These are phyloP conservation scores for Plenodomus tracheiphilus DNA, from an alignment of 2,329 filamentous ascomycete genomes.

Conservation along the genomic window DNA sequence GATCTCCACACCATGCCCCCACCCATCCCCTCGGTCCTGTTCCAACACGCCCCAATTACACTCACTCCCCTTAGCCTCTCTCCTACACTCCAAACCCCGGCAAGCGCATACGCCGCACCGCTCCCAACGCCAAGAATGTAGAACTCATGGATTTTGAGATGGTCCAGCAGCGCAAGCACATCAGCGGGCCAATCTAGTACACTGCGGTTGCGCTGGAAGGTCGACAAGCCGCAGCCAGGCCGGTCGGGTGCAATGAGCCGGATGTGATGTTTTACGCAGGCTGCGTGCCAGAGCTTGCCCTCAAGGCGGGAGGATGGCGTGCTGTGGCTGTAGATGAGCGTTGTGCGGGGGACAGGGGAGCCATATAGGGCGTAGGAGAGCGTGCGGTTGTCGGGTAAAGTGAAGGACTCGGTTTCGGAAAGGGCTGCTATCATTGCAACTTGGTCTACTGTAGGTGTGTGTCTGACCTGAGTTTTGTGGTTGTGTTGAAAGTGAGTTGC, in stretches of 20 bases:
- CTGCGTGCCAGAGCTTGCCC: conserved; percentile 39
- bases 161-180: conserved; percentile 45
- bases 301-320: conserved; percentile 51
- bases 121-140: conserved; percentile 52
- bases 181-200: conserved; percentile 51
- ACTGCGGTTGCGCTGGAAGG: conserved; percentile 41
- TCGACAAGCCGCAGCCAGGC: conserved; percentile 50
- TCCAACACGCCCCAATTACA: conserved; percentile 32
- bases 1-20: conserved; percentile 28
- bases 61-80: conserved; percentile 28
- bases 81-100: conserved; percentile 48
- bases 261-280: conserved; percentile 39
- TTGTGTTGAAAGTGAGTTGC: not conserved
- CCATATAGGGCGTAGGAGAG: conserved; percentile 53
- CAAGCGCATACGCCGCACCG: conserved; percentile 53
- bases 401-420: not conserved
- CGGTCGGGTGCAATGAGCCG: conserved; percentile 50
- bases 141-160: conserved; percentile 48
- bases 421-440: not conserved
- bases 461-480: not conserved
- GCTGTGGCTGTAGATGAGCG: conserved; percentile 51
- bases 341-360: conserved; percentile 43
- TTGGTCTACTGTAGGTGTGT: not conserved
- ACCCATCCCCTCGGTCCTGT: conserved; percentile 26
- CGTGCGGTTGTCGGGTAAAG: conserved; percentile 39